Base-by-base conservation (phyloP, 306 rosid species). In the Fragaria ananassa region DNA sequence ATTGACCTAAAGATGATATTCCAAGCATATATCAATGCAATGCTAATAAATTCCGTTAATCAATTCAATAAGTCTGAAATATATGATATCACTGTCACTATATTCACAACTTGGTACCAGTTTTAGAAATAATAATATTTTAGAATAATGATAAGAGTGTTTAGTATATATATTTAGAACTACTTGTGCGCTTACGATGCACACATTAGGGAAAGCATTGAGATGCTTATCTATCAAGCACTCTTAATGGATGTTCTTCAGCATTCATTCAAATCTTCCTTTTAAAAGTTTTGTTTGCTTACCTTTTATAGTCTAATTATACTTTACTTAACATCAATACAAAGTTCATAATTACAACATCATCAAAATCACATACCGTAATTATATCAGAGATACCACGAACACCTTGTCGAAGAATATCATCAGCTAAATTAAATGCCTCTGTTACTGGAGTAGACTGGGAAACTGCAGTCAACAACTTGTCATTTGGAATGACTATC, bases 311-410 rank as follows among this genome's bases (percentile, higher is more conserved):
- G 27, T 7, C 60, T 35, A 4, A 34, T 31, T 6, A 47, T n/a
- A 51, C 12, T 19, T n/a, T 18, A 35, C 12, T 53, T 18, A 11
- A 10, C 45, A 50, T 71, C 12, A 27, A 45, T 13, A 74, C 9
- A 61, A 1, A 27, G 17, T 27, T 18, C 44, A 60, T 27, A 19
- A 34, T 34, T 34, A 10, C 29, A 42, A 29, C 14, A 11, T 44
- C 42, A 46, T 39, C 10, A 51, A 35, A 44, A 79, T 74, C 80
- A 41, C 87, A 71, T 90, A 95, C 99, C 96, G 91, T 95, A 84
- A 95, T 95, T 83, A 95, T 95, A 82, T 95, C 99, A 68, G 99
- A 95, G 84, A 95, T 95, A 57, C 99, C 99, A 69, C 99, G 99
- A 68, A 95, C 99, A 89, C 99, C 99, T 84, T 95, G 99, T 54